A percentile compares a stretch with the other conserved stretches of the same genome.
These are phyloP conservation scores for Pseudogymnoascus sp. DNA, from an alignment of 2,329 filamentous ascomycete genomes.

Conservation along the genomic window DNA sequence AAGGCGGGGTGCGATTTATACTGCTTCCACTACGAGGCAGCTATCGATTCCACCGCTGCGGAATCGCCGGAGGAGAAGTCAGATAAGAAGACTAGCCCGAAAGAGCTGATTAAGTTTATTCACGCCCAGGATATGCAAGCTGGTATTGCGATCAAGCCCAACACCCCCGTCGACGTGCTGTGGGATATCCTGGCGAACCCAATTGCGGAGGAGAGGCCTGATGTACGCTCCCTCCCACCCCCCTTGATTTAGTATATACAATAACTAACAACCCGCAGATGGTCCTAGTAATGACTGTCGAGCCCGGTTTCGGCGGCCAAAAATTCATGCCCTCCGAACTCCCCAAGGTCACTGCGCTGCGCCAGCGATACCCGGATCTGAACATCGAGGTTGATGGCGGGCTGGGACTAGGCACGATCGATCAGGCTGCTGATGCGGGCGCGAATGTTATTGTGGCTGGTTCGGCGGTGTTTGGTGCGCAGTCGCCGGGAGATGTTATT, in stretches of 20 bases:
- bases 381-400: slow-evolving; percentile 98
- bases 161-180: slow-evolving; percentile 81
- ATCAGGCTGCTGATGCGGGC: slow-evolving; percentile 87
- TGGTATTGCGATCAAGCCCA: slow-evolving; percentile 92
- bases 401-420: slow-evolving; percentile 79
- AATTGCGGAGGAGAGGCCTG: slow-evolving; percentile 69
- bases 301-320: slow-evolving; percentile 95
- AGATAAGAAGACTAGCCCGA: slow-evolving; percentile 69
- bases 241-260: not conserved
- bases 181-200: slow-evolving; percentile 78
- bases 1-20: slow-evolving; percentile 95
- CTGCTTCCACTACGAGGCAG: slow-evolving; percentile 99
- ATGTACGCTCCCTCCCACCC: slow-evolving; percentile 56
- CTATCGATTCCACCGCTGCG: slow-evolving; percentile 72
- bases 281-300: slow-evolving; percentile 97
- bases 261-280: slow-evolving; percentile 52
- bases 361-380: slow-evolving; percentile 77
- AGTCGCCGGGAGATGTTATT: slow-evolving; percentile 83
- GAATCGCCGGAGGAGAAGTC: slow-evolving; percentile 65
- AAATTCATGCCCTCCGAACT: slow-evolving; percentile 97
- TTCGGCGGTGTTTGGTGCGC: slow-evolving; percentile 88
- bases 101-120: slow-evolving; percentile 82
- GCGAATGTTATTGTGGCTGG: slow-evolving; percentile 98
- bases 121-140: slow-evolving; percentile 83
- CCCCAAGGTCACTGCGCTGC: slow-evolving; percentile 81